A percentile compares a stretch with the other conserved stretches of the same genome.
phyloP scores from a whole-genome alignment of 108 stramenopile genomes.

The Chaetoceros muelleri region DNA sequence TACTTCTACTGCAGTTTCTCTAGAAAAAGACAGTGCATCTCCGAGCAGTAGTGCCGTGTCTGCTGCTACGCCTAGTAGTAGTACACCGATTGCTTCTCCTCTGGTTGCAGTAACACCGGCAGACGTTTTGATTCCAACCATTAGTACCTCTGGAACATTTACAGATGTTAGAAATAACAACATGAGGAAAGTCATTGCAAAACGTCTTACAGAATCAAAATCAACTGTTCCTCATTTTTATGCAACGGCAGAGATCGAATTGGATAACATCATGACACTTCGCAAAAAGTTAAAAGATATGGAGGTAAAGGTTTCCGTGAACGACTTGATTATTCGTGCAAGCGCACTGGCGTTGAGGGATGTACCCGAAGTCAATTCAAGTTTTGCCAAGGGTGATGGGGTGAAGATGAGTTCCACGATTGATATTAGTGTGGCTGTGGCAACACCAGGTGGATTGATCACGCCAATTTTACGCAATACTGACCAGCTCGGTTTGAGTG shows the following conservation, averaged over 20 bases:
- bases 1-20: background rate
- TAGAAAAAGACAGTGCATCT: conserved; percentile 6
- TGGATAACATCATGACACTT: conserved; percentile 78
- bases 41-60: conserved; percentile 30
- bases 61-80: conserved; percentile 24
- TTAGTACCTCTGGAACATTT: conserved; percentile 25
- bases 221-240: conserved; percentile 95
- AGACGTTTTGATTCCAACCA: conserved; percentile 34
- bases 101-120: conserved; percentile 27
- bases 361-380: conserved; percentile 88
- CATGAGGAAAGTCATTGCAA: conserved; percentile 93
- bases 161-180: conserved; percentile 36
- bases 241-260: conserved; percentile 75
- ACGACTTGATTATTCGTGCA: conserved; percentile 96
- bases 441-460: conserved; percentile 89
- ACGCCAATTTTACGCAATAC: conserved; percentile 90
- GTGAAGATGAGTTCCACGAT: conserved; percentile 60
- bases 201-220: conserved; percentile 93
- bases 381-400: conserved; percentile 17
- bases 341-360: conserved; percentile 93
- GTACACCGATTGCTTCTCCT: conserved; percentile 27
- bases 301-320: conserved; percentile 85
- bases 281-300: conserved; percentile 70
- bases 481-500: conserved; percentile 66
- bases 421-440: conserved; percentile 98